Base-by-base conservation (phyloP, 257 asterid species). In the Sherardia arvensis region DNA sequence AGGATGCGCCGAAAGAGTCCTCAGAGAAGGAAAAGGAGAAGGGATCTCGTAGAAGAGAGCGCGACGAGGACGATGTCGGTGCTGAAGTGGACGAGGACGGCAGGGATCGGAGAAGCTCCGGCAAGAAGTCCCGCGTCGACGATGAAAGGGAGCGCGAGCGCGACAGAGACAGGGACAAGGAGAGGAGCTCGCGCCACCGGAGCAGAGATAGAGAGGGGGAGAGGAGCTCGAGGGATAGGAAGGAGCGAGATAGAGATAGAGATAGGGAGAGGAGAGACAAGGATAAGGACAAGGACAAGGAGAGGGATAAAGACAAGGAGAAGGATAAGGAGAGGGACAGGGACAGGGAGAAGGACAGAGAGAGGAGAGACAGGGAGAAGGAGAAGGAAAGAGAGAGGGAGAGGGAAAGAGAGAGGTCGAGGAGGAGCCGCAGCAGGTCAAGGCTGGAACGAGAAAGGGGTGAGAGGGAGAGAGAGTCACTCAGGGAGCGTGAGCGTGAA, bases 391-490 rank as follows among this genome's bases (percentile, higher is more conserved):
- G 77, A 77, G 86, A 81, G 54, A 60, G 32, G 56, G 75, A 68
- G 51, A 73, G 21, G 53, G 34, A 75, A 79, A 77, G 36, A 76
- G 87, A 82, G 84, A 76, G 80, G 76, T 69, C 81, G 15, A 83
- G 96, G 78, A 87, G 96, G 79, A 88, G 96, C 60, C 67, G 86
- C 64, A 89, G 97, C 74, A 84, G 86, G 30, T 81, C 94, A 0
- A 72, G 78, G 76, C 74, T 76, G 62, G 89, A 79, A 10, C 91
- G 78, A 2, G 97, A 84, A 73, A 74, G 77, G 69, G 96, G 78
- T 5, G 97, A 84, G 71, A 74, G 78, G 70, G 96, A 88, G 78
- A 77, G 60, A 74, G 95, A 87, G 36, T 36, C 73, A 81, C 3
- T 71, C 61, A 77, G 83, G 73, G 94, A 83, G 61, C 80, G 77